phyloP scores from a whole-genome alignment of 2,329 filamentous ascomycete species.

The Fusarium sp. region DNA sequence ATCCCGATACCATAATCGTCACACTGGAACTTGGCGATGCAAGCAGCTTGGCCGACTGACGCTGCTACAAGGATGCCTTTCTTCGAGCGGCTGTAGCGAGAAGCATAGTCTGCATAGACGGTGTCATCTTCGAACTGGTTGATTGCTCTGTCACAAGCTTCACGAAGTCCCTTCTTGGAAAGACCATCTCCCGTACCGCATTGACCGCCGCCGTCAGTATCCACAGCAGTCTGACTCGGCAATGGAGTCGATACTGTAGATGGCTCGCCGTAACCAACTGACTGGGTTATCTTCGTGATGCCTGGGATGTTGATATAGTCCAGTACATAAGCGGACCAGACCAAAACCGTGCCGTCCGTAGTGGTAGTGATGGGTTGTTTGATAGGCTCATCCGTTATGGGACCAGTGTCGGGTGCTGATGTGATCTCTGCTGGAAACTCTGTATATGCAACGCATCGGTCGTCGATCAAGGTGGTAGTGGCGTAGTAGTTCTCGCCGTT shows the following conservation, averaged over 20 bases:
- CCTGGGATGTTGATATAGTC: not conserved
- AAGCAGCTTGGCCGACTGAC: not conserved
- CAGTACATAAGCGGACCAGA: conserved; percentile 3
- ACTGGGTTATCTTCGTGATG: not conserved
- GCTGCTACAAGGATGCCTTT: conserved; percentile 10
- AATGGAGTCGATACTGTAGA: conserved; percentile 11
- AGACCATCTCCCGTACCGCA: conserved; percentile 12
- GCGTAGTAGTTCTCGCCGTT: not conserved
- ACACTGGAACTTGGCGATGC: conserved; percentile 23
- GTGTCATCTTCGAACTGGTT: not conserved
- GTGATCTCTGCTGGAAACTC: not conserved
- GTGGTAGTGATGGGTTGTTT: not conserved
- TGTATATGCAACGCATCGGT: not conserved
- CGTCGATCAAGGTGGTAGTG: not conserved
- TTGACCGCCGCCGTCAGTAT: conserved; percentile 16
- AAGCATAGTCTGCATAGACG: conserved; percentile 2
- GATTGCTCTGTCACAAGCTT: conserved; percentile 18
- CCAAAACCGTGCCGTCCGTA: conserved; percentile 8
- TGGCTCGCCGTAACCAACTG: not conserved
- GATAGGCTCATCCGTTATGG: not conserved
- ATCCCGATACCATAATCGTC: conserved; percentile 27
- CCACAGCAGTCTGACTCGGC: conserved; percentile 3
- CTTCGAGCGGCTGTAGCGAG: conserved; percentile 2
- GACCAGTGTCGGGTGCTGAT: not conserved
- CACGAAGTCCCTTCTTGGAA: conserved; percentile 5